Percentiles rank a stretch among this genome's conserved stretches.
These are phyloP conservation scores for Parafenestella ontariensis DNA, from an alignment of 2,329 filamentous ascomycete genomes.

Conservation along the genomic window DNA sequence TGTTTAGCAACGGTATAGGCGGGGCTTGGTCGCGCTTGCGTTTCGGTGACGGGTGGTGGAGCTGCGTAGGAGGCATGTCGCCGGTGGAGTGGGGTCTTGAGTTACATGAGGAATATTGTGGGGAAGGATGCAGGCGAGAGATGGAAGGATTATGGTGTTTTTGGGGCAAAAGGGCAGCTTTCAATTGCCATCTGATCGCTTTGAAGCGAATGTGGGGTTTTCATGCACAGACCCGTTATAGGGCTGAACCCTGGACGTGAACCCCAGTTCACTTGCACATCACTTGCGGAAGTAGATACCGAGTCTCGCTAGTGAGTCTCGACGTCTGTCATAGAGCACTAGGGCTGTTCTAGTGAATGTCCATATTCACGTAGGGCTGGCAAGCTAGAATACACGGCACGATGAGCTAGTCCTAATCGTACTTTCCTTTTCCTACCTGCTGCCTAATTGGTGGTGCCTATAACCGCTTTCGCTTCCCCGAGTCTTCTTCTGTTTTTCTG, in stretches of 20 bases:
- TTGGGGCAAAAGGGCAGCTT: neutral
- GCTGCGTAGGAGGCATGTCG: constrained; percentile 45
- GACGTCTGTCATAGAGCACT: neutral
- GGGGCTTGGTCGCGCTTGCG: constrained; percentile 47
- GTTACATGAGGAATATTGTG: constrained; percentile 37
- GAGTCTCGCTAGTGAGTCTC: neutral
- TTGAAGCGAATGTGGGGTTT: constrained; percentile 28
- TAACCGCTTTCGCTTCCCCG: neutral
- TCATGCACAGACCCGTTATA: constrained; percentile 20
- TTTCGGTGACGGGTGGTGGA: constrained; percentile 47
- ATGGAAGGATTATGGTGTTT: neutral
- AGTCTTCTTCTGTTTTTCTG: neutral
- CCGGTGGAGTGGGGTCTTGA: constrained; percentile 17
- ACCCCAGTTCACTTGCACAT: constrained; percentile 15
- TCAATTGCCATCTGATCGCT: constrained; percentile 17
- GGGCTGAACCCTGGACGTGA: constrained; percentile 24
- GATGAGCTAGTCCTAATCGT: neutral
- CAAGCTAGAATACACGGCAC: neutral
- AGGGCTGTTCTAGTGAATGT: neutral
- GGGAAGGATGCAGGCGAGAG: constrained; percentile 4
- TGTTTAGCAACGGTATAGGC: constrained; percentile 41
- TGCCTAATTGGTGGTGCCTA: constrained; percentile 15
- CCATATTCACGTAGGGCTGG: neutral
- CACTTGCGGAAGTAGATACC: constrained; percentile 9
- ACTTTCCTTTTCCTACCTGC: constrained; percentile 13